Evolutionary conservation across 371 early-diverging fungal species (phyloP).

Genomic region (Mortierella sp.): DNA sequence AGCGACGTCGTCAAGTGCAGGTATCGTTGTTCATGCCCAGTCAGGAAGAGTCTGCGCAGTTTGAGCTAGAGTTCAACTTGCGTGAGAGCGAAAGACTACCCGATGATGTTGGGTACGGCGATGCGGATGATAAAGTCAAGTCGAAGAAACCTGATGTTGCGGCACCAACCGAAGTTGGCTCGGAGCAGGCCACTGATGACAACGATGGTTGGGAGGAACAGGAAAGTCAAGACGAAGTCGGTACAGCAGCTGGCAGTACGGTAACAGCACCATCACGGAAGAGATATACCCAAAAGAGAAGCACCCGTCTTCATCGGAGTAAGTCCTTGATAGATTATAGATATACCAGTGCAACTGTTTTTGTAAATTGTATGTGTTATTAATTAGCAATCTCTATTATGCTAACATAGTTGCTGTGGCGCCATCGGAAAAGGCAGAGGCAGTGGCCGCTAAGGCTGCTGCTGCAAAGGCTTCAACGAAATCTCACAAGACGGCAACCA

Average conservation of each 20-base stretch:
- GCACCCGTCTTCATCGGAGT: slow-evolving; percentile 50
- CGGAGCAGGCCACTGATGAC: background rate
- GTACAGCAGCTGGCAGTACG: background rate
- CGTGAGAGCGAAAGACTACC: background rate
- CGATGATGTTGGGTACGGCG: background rate
- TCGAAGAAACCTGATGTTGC: background rate
- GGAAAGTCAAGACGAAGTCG: background rate
- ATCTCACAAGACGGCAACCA: background rate
- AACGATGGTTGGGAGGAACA: slow-evolving; percentile 27
- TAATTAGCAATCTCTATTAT: background rate
- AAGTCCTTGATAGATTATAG: background rate
- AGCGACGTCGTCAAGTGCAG: slow-evolving; percentile 27
- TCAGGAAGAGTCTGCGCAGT: slow-evolving; percentile 46
- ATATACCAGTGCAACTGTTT: background rate
- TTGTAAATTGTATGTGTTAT: background rate
- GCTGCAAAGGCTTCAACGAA: slow-evolving; percentile 5
- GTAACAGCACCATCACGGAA: slow-evolving; percentile 23
- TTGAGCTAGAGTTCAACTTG: slow-evolving; percentile 41
- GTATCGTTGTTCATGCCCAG: slow-evolving; percentile 30
- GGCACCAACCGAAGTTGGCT: background rate
- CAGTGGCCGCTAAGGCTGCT: background rate
- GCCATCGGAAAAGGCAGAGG: slow-evolving; percentile 38
- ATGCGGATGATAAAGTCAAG: background rate
- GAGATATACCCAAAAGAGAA: slow-evolving; percentile 54
- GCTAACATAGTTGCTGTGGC: slow-evolving; percentile 39